Base-by-base conservation (phyloP, 2,329 filamentous ascomycete species). In the Colletotrichum sp. region DNA sequence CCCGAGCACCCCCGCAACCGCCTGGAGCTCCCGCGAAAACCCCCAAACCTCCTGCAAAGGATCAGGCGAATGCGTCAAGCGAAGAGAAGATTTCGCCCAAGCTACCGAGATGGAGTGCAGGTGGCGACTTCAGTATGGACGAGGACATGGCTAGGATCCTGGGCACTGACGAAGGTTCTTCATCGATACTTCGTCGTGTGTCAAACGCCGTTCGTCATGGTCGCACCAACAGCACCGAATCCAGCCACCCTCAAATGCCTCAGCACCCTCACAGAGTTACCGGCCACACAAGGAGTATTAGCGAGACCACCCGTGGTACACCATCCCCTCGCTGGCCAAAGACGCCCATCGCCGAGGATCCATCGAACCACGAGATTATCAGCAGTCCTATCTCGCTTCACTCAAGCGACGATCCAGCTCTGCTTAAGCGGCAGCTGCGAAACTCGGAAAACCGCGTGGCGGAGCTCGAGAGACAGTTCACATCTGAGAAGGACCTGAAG, bases 171-270 rank as follows among this genome's bases (percentile, higher is more conserved):
- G 95, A 96, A 82, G 89, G 90, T 59, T 93, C 92, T 36, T 93
- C 95, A 30, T 96, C 95, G 1, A 94, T 98, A 76, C 88, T 99
- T 77, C 94, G 95, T 73, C 93, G 95, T 68, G 95, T 98, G 55
- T 99, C 97, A 9, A 98, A 98, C 82, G 96, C 95, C 67, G 96
- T 98, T 73, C 95, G 96, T 78, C 97, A 99, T 84, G 96, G 96
- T 71, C 93, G 97, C 78, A 98, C 95, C 82, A 95, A 93, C 84
- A 98, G 96, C 83, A 92, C 95, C 77, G 92, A 93, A 79, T 88
- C 88, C 30, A 86, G 86, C 79, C 87, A 84, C 72, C 83, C 72
- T 36, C 77, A 70, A 64, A 62, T 26, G 39, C 57, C 60, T n/a
- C 75, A 75, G 22, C 75, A 75, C 55, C 64, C 72, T 32, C 69